Evolutionary conservation across 2,329 filamentous ascomycete genomes (phyloP), one percentile per base, ranked within the genome.

Genomic region (Diaporthe australafricana): DNA sequence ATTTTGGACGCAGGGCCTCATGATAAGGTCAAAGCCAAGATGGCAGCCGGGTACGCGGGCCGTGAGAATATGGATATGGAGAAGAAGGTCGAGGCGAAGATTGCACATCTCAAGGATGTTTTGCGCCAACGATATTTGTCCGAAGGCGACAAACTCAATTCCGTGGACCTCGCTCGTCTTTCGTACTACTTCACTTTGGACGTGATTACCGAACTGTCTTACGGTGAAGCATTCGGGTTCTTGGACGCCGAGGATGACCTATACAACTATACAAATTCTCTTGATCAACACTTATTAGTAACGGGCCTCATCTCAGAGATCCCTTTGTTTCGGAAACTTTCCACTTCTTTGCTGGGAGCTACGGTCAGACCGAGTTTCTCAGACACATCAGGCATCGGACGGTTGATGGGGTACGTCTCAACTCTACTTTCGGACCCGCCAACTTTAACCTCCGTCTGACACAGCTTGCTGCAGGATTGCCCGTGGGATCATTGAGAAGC

Each of bases 171-270:
- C 55, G 82, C 81, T 20, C 77, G 77, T 17, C 82, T 83, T 52
- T 80, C 83, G 9, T 83, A 85, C 45, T 86, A 81, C 78, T 83
- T 87, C 70, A 86, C 85, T 1, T 77, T 87, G 3, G 86, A 88
- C 72, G 83, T 87, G 22, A 85, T 88, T 70, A 84, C 82, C 52
- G 80, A 81, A 42, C 73, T 87, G 12, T 83, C 83, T 1, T 83
- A 87, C 38, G 84, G 85, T 30, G 74, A 82, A 42, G 75, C 80
- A 3, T 85, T 85, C 69, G 84, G 84, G 11, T 84, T 83, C 72
- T 75, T 86, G 3, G 77, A 79, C n/a, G 73, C 76, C 4, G 81
- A 86, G 73, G 77, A 78, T 14, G 84, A 86, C 72, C 79, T 83
- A 0, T 83, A 83, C 70, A 80, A 80, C 27, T 85, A 84, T 73